Evolutionary conservation across 1,284 basidiomycete genomes (phyloP), one percentile per base, ranked within the genome.

Genomic region (Malassezia caprae): DNA sequence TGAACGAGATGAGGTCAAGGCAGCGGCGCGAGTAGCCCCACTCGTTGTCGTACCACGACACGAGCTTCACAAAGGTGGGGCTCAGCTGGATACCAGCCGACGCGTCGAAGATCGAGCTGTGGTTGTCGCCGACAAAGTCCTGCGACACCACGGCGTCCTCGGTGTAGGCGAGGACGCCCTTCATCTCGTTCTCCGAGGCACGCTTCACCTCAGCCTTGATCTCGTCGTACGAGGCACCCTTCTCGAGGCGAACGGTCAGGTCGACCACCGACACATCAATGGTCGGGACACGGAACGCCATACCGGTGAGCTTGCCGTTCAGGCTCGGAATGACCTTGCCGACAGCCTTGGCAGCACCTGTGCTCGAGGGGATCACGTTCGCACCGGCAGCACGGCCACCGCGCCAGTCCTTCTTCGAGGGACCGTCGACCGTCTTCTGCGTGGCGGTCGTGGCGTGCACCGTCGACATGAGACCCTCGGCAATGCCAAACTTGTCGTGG

Each of bases 291-390:
- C 93, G 94, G 91, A 98, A 96, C 48, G 93, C 73, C 77, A 96
- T 86, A 78, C 90, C 90, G 62, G 87, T 89, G 30, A 75, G 85
- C 82, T 96, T 98, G 80, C 93, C 93, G 79, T 96, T 96, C 71
- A 99, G 83, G 61, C 79, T 78, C 63, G 93, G 93, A 76, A 98
- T 98, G 77, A 98, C 93, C 83, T 98, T 96, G 76, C 93, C 93
- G 76, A 96, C 93, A 64, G 91, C 59, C 79, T 98, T 98, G 78
- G 94, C 94, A 64, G 93, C 93, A 81, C 93, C 93, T 63, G 94
- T 98, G 73, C 90, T 94, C 28, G 93, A 96, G 58, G 93, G 93
- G 76, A 99, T 99, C 80, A 99, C 96, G 85, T 99, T 99, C 80
- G 87, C 87, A 78, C 85, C 85, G 63, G 93, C 90, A 71, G 85